Percentiles rank a stretch among this genome's conserved stretches.
Evolutionary conservation across 2,329 filamentous ascomycete genomes (phyloP).

Genomic region (Neofusicoccum ribis): DNA sequence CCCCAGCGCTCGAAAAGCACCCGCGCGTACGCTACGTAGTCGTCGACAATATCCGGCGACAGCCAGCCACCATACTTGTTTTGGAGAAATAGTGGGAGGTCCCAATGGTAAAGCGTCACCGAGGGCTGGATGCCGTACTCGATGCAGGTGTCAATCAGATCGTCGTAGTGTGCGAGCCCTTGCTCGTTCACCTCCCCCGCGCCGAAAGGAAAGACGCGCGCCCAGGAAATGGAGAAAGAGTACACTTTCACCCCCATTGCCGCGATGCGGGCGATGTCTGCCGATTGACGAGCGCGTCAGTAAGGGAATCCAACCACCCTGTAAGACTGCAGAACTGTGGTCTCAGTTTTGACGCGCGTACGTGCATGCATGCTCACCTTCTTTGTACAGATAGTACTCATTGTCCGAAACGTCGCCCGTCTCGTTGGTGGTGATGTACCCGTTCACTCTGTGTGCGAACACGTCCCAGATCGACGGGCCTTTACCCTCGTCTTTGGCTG

Average conservation of each 20-base stretch:
- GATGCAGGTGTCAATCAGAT: conserved; percentile 47
- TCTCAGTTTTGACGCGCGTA: not conserved
- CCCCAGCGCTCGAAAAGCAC: conserved; percentile 42
- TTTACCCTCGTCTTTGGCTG: conserved; percentile 42
- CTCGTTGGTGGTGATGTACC: conserved; percentile 32
- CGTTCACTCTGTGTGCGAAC: conserved; percentile 32
- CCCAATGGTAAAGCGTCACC: conserved; percentile 40
- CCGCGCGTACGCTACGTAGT: conserved; percentile 46
- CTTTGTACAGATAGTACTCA: conserved; percentile 53
- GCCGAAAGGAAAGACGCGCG: conserved; percentile 52
- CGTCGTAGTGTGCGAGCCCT: conserved; percentile 50
- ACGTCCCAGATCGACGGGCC: conserved; percentile 43
- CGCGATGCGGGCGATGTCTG: conserved; percentile 41
- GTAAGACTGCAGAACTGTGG: too few relatives aligned
- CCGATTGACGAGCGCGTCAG: not conserved
- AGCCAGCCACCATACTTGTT: conserved; percentile 34
- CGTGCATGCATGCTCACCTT: conserved; percentile 25
- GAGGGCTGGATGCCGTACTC: conserved; percentile 46
- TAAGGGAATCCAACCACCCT: not conserved
- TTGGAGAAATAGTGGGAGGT: conserved; percentile 34
- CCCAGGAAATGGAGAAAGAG: conserved; percentile 51
- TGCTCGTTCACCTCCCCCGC: conserved; percentile 46
- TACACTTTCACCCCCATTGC: conserved; percentile 37
- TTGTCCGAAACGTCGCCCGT: conserved; percentile 53
- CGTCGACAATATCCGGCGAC: conserved; percentile 29